Conservation (phyloP, 176 grass and related monocot genomes). For the Oryza australiensis region DNA sequence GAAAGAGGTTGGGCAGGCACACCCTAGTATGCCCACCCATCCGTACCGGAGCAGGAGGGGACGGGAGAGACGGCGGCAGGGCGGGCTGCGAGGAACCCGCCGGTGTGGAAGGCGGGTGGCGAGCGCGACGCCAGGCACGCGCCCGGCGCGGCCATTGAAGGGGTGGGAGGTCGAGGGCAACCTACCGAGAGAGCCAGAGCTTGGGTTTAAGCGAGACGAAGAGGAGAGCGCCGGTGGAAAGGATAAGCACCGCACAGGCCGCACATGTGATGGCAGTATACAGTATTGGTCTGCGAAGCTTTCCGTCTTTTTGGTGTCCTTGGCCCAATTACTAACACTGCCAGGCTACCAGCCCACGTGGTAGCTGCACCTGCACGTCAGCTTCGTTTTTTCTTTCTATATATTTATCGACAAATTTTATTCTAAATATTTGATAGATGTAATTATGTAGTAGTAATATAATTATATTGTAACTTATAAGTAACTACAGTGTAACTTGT, state of each 20-base stretch:
- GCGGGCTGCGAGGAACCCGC: neutral
- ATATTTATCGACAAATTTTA: no score
- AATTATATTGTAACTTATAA: no score
- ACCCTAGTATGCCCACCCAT: neutral
- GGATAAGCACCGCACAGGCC: neutral
- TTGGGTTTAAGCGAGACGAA: neutral
- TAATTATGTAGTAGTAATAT: no score
- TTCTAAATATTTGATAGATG: no score
- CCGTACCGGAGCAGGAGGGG: conserved; percentile 24
- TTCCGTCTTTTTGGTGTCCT: no score
- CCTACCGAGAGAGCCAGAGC: neutral
- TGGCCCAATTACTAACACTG: no score
- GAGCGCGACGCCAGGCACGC: conserved; percentile 3
- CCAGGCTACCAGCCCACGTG: no score
- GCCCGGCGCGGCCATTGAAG: conserved; percentile 31
- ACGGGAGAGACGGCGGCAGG: neutral
- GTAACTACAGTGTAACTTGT: no score
- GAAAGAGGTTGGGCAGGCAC: neutral
- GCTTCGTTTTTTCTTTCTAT: no score
- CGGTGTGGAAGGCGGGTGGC: neutral
- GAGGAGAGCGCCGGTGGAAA: neutral
- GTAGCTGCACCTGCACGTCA: no score
- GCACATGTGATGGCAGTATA: no score
- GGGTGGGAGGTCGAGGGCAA: neutral
- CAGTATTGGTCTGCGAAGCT: no score